Percentiles rank a stretch among this genome's conserved stretches.
These are phyloP conservation scores for Microglena sp. DNA, from an alignment of 139 green algal species.

Conservation along the genomic window DNA sequence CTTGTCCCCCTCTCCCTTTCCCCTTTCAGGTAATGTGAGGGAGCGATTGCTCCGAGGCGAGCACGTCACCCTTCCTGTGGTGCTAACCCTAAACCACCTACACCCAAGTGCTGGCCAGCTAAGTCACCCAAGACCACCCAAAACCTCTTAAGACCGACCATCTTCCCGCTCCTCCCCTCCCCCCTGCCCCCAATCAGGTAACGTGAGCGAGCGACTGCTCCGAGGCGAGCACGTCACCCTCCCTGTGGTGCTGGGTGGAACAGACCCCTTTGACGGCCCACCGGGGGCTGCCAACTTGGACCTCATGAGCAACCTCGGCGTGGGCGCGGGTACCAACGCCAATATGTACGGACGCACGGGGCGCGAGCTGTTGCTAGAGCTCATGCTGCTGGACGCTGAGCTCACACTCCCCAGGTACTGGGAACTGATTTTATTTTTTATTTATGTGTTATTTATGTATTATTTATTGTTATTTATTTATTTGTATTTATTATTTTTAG, in stretches of 20 bases:
- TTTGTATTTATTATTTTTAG: too few species aligned
- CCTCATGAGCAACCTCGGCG: not conserved
- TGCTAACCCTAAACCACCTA: too few species aligned
- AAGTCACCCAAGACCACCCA: too few species aligned
- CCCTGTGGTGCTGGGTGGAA: conserved; percentile 8
- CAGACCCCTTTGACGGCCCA: not conserved
- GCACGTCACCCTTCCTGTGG: conserved; percentile 14
- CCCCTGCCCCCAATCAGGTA: too few species aligned
- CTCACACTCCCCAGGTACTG: conserved; percentile 13
- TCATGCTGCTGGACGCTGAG: conserved; percentile 24
- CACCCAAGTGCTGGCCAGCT: too few species aligned
- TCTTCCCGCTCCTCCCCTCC: too few species aligned
- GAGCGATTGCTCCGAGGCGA: conserved; percentile 26
- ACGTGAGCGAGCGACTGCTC: conserved; percentile 20
- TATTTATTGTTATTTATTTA: too few species aligned
- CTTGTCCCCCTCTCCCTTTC: too few species aligned
- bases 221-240: conserved; percentile 21
- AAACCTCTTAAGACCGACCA: too few species aligned
- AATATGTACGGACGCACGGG: not conserved
- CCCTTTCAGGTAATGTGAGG: conserved; percentile 12
- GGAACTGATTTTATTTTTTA: not conserved
- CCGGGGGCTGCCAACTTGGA: not conserved
- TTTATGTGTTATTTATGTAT: not conserved
- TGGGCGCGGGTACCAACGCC: not conserved
- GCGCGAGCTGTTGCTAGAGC: conserved; percentile 31